Evolutionary conservation across 495 filamentous ascomycete species (phyloP), one percentile per base, ranked within the genome.

Genomic region (Aspergillus olivimuriae): DNA sequence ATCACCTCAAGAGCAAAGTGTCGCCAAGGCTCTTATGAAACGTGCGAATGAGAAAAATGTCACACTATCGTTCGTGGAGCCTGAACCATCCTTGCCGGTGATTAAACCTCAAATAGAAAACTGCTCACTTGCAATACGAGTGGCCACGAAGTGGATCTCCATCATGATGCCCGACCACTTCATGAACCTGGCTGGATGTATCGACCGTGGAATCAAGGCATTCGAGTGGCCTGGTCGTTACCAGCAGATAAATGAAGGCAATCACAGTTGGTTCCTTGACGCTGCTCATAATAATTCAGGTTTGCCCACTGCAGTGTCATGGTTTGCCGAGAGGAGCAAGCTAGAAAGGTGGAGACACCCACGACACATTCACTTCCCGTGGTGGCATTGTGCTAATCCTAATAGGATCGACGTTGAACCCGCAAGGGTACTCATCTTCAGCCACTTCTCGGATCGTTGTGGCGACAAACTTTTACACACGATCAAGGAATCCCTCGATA

Each of bases 251-350:
- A 30, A 30, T 30, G 26, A 30, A 30, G n/a, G 26, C 26, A 30
- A 30, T 30, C 26, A 30, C 26, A 30, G 26, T 38, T 38, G 34
- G 34, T 38, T 16, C 19, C 34, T 38, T 38, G 34, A 38, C 19
- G 34, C 14, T 38, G 34, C 34, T 14, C 34, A 38, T 19, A 38
- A 14, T 38, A 11, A 38, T n/a, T 30, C 26, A n/a, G 26, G 26
- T 6, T 30, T 30, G 26, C n/a, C 26, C 26, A 30, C 26, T 30
- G 26, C 26, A 30, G 26, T 30, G n/a, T 30, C 26, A 30, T 30
- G 26, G 26, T 30, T 30, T 30, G 26, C 26, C 6, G 26, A 30
- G n/a, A 30, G 6, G 26, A 30, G 26, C 26, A 30, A 30, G 26
- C 26, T 30, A 30, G 7, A 30, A 30, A 30, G 26, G 26, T 30